Conservation (phyloP, 2,329 filamentous ascomycete genomes). For the Colletotrichum neosansevieriae region DNA sequence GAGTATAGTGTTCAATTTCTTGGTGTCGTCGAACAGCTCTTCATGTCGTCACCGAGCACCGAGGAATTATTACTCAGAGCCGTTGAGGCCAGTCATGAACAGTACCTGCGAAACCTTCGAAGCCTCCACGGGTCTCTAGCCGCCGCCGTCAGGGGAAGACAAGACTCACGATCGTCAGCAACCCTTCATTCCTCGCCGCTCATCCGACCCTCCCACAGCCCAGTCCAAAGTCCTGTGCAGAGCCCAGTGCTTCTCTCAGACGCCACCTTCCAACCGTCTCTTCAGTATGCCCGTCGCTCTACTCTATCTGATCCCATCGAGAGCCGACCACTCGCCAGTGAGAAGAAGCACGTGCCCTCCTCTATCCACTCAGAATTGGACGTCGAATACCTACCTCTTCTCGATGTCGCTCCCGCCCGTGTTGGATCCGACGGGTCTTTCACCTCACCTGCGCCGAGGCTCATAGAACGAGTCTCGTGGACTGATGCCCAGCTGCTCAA, state of each 20-base stretch:
- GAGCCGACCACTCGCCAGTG: slow-evolving; percentile 38
- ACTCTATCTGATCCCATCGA: slow-evolving; percentile 45
- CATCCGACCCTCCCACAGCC: slow-evolving; percentile 55
- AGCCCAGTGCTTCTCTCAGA: slow-evolving; percentile 30
- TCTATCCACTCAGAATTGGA: slow-evolving; percentile 42
- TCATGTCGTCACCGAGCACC: slow-evolving; percentile 43
- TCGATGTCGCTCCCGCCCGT: slow-evolving; percentile 20
- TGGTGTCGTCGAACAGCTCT: too few relatives aligned
- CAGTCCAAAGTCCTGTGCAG: slow-evolving; percentile 25
- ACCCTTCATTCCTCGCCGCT: slow-evolving; percentile 57
- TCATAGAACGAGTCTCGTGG: slow-evolving; percentile 37
- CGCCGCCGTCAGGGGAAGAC: slow-evolving; percentile 21
- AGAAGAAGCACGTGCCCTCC: slow-evolving; percentile 36
- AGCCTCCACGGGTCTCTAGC: slow-evolving; percentile 47
- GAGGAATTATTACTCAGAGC: slow-evolving; percentile 51
- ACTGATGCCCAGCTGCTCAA: slow-evolving; percentile 57
- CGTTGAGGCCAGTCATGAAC: slow-evolving; percentile 51
- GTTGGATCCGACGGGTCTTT: slow-evolving; percentile 13
- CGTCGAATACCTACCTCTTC: slow-evolving; percentile 40
- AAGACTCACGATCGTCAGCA: slow-evolving; percentile 10
- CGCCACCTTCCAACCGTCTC: slow-evolving; percentile 28
- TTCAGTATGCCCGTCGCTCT: slow-evolving; percentile 44
- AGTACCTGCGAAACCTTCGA: slow-evolving; percentile 48
- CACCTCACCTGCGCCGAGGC: slow-evolving; percentile 4
- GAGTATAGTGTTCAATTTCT: too few relatives aligned